phyloP scores from a whole-genome alignment of 73 alveolate genomes.

The Stentor roeselii region DNA sequence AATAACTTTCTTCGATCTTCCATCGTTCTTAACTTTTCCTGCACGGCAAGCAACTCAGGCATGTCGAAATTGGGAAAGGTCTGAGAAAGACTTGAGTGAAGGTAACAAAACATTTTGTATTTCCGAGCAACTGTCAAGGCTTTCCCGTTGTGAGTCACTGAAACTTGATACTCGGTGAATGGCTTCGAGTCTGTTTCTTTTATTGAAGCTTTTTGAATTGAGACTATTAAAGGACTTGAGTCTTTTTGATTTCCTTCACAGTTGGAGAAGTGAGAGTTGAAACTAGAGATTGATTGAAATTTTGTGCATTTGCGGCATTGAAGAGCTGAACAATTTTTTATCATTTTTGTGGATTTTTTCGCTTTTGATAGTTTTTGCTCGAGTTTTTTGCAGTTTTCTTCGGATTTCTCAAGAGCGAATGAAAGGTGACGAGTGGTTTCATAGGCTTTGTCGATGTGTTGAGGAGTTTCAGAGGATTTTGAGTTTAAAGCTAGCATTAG shows the following conservation, averaged over 20 bases:
- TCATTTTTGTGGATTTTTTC: constrained; percentile 43
- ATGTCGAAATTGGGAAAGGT: constrained; percentile 18
- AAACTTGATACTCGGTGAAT: constrained; percentile 76
- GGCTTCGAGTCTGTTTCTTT: constrained; percentile 30
- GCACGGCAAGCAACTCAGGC: not conserved
- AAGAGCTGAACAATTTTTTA: constrained; percentile 43
- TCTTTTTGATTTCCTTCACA: not conserved
- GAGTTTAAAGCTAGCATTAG: constrained; percentile 7
- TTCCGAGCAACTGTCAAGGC: constrained; percentile 62
- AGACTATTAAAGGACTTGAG: not conserved
- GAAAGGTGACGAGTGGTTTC: constrained; percentile 44
- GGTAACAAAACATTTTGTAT: constrained; percentile 70
- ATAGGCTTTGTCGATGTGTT: constrained; percentile 42
- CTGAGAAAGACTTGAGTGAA: constrained; percentile 33
- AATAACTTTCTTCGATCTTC: constrained; percentile 23
- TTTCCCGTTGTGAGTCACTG: constrained; percentile 48
- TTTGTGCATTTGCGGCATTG: constrained; percentile 46
- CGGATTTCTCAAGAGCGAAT: constrained; percentile 56
- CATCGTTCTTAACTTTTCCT: not conserved
- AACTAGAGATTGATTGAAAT: constrained; percentile 24
- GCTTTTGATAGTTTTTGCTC: constrained; percentile 44
- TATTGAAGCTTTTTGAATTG: not conserved
- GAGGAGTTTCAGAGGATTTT: constrained; percentile 28
- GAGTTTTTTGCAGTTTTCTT: constrained; percentile 44
- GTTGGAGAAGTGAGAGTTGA: not conserved